Base-by-base conservation (phyloP, 225 moss, liverwort and hornwort genomes). In the Antitrichia curtipendula region DNA sequence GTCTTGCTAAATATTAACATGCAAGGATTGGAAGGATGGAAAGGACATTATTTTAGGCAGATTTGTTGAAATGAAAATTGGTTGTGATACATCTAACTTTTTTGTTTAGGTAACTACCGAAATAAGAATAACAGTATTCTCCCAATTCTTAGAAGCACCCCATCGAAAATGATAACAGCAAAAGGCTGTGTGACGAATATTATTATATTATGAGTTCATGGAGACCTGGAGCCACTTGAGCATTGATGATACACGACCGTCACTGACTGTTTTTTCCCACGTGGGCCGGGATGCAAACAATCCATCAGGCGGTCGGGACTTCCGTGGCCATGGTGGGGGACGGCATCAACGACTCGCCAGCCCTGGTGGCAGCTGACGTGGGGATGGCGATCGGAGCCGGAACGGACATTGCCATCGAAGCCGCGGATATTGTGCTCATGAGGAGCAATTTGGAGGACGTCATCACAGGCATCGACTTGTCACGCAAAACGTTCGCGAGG, bases 311-410 rank as follows among this genome's bases (percentile, higher is more conserved):
- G 61, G 84, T 79, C 43, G 92, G 95, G 45, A 83, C 86, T 13
- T 91, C 91, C 9, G 98, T 99, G 53, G 98, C 96, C 23, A 99
- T 99, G 98, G 98, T 99, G 28, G 98, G 98, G 21, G 98, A 99
- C 83, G 98, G 98, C 12, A 97, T 99, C 91, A 99, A 99, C 82
- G 98, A 99, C 81, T 99, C 98, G 14, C 98, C 97, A 29, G 98
- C 98, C 11, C 88, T 99, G 56, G 96, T 99, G 34, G 97, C 97
- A 40, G 98, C 98, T 43, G 97, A 99, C 62, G 97, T 99, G 85
- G 98, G 98, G 63, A 96, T 99, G 97, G 98, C 98, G 4, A 99
- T 99, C 31, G 98, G 98, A 71, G 98, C 98, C 49, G 98, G 98
- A 32, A 99, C 98, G 12, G 98, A 99, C 87, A 94, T 99, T 29